Conservation (phyloP, 352 stramenopile species). For the Globisporangium apiculatum region DNA sequence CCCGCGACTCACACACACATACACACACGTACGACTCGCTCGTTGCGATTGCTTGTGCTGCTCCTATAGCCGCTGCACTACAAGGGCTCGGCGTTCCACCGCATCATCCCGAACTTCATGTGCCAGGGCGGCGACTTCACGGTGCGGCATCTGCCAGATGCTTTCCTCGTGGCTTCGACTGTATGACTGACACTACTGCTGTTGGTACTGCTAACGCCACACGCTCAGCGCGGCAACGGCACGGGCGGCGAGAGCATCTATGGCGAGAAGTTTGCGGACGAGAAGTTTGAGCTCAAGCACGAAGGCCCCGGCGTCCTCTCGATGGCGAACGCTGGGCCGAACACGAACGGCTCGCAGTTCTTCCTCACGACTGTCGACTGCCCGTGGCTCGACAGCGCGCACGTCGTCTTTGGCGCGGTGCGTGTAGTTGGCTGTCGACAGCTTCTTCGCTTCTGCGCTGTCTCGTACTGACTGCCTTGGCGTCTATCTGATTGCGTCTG, state of each 20-base stretch:
- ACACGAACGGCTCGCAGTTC: slow-evolving; percentile 98
- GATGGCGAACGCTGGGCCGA: slow-evolving; percentile 95
- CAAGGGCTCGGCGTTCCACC: slow-evolving; percentile 90
- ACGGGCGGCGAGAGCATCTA: slow-evolving; percentile 92
- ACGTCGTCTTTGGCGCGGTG: slow-evolving; percentile 94
- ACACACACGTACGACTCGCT: neutral
- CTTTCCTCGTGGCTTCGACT: neutral
- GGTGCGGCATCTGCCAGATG: slow-evolving; percentile 28
- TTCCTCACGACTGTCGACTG: slow-evolving; percentile 94
- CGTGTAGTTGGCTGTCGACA: neutral
- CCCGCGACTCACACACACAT: neutral
- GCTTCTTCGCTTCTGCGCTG: neutral
- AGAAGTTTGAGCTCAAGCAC: slow-evolving; percentile 95
- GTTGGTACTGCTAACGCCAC: slow-evolving; percentile 18
- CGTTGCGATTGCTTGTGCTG: neutral
- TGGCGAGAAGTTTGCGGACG: slow-evolving; percentile 92
- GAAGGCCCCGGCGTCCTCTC: slow-evolving; percentile 85
- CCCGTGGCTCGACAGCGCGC: slow-evolving; percentile 82
- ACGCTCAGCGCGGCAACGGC: slow-evolving; percentile 61
- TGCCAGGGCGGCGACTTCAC: slow-evolving; percentile 98
- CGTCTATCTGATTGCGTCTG: neutral
- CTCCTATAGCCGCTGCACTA: slow-evolving; percentile 55
- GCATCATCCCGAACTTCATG: slow-evolving; percentile 93
- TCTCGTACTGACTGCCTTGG: neutral
- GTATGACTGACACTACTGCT: neutral